Percentiles rank a stretch among this genome's conserved stretches.
Evolutionary conservation across 352 stramenopile species (phyloP).

Genomic region (Phytophthora syringae): DNA sequence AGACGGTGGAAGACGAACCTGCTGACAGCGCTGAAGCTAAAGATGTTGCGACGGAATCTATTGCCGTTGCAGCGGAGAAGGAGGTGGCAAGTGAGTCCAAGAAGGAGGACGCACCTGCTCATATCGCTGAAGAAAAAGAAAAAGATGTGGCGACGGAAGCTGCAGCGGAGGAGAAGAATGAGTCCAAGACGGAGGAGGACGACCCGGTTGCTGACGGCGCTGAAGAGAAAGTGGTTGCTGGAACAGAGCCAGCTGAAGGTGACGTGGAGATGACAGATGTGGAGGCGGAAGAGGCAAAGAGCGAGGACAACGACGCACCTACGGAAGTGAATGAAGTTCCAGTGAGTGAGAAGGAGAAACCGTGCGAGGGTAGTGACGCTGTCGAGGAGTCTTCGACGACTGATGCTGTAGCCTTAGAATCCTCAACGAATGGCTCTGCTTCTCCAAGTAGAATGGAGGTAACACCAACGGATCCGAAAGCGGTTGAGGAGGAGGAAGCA

Average conservation of each 20-base stretch:
- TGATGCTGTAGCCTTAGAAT: not conserved
- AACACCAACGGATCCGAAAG: not conserved
- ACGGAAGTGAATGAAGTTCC: not conserved
- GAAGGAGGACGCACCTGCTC: no score
- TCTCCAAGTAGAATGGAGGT: constrained; percentile 2
- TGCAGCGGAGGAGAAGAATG: not conserved
- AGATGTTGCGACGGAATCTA: no score
- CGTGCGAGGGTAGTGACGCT: not conserved
- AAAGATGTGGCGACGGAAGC: constrained; percentile 2
- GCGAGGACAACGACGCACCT: constrained; percentile 1
- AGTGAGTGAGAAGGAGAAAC: not conserved
- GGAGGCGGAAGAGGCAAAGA: constrained; percentile 9
- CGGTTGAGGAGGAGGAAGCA: not conserved
- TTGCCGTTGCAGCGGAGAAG: no score
- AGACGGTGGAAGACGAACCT: constrained; percentile 7
- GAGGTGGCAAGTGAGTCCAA: no score
- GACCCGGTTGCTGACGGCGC: not conserved
- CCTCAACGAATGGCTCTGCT: not conserved
- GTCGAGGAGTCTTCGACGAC: not conserved
- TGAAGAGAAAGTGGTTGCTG: not conserved
- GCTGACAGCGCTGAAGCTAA: not conserved
- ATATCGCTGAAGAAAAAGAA: constrained; percentile 1
- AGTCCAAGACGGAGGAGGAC: constrained; percentile 8
- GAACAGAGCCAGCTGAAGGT: not conserved
- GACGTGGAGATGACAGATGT: constrained; percentile 23